A percentile compares a stretch with the other conserved stretches of the same genome.
Evolutionary conservation across 176 grass and related monocot species (phyloP).

Genomic region (Phoenix dactylifera): DNA sequence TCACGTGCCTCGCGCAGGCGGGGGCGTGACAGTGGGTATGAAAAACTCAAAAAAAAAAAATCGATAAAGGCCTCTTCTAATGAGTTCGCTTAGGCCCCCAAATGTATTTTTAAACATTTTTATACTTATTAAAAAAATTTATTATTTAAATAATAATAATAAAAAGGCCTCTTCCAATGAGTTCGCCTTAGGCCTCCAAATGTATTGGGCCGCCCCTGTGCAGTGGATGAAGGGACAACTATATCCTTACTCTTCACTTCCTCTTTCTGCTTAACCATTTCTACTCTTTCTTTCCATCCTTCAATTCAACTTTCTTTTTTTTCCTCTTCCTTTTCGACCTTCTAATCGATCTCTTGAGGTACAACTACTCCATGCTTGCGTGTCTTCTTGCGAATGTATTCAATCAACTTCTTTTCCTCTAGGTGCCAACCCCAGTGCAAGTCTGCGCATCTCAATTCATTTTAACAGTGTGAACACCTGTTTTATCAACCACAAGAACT

Average conservation of each 20-base stretch:
- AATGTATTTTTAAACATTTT: no score
- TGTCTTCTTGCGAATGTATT: slow-evolving; percentile 47
- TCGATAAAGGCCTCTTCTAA: no score
- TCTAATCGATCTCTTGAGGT: slow-evolving; percentile 34
- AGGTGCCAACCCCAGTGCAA: slow-evolving; percentile 44
- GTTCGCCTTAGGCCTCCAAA: no score
- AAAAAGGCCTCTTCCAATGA: no score
- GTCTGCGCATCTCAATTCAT: slow-evolving; percentile 41
- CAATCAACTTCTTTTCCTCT: slow-evolving; percentile 47
- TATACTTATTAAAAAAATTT: no score
- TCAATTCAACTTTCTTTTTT: slow-evolving; percentile 33
- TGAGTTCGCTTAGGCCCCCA: no score
- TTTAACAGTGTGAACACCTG: slow-evolving; percentile 66
- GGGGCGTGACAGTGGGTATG: no score
- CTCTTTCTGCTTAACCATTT: slow-evolving; percentile 18
- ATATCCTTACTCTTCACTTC: slow-evolving; percentile 44
- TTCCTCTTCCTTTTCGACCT: slow-evolving; percentile 15
- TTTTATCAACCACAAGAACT: neutral
- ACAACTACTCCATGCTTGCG: slow-evolving; percentile 35
- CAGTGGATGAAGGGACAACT: slow-evolving; percentile 72
- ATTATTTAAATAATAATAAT: no score
- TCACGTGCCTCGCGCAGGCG: no score
- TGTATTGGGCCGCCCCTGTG: no score
- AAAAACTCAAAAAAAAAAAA: no score
- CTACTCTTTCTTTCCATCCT: slow-evolving; percentile 12